Conservation (phyloP, 768 basidiomycete species). For the Pleurotus salmoneostramineus region DNA sequence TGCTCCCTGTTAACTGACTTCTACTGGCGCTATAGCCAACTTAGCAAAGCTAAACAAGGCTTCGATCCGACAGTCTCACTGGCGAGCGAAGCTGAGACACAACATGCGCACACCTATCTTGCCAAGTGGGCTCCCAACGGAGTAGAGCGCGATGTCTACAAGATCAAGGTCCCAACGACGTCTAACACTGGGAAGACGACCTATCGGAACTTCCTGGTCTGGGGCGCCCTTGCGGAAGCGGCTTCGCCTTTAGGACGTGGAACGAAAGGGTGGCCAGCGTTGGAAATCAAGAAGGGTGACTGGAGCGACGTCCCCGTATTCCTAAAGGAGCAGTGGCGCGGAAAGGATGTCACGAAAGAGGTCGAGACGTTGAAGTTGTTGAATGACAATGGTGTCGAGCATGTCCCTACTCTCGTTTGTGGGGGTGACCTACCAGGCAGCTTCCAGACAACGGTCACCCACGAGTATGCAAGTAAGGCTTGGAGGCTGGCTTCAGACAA, state of each 20-base stretch:
- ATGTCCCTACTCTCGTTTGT: constrained; percentile 21
- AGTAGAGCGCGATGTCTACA: background rate
- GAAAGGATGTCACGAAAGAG: constrained; percentile 11
- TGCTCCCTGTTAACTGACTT: constrained; percentile 16
- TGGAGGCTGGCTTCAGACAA: background rate
- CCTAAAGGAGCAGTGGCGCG: constrained; percentile 25
- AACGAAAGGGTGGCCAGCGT: constrained; percentile 16
- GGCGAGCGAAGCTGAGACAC: background rate
- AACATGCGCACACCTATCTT: background rate
- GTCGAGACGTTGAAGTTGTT: constrained; percentile 15
- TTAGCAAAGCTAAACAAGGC: background rate
- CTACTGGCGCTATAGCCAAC: constrained; percentile 17
- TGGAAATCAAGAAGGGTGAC: constrained; percentile 8
- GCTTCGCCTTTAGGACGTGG: constrained; percentile 12
- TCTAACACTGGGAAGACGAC: background rate
- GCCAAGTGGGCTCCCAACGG: background rate
- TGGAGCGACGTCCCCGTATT: constrained; percentile 12
- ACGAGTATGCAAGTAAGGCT: background rate
- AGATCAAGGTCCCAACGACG: background rate
- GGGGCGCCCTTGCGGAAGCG: background rate
- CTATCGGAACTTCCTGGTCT: background rate
- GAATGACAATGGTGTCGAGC: constrained; percentile 6
- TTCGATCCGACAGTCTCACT: background rate
- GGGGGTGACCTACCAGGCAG: constrained; percentile 22
- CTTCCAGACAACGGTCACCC: background rate